Evolutionary conservation across 768 basidiomycete species (phyloP).

Genomic region (Boletus pseudo-olivaceus): DNA sequence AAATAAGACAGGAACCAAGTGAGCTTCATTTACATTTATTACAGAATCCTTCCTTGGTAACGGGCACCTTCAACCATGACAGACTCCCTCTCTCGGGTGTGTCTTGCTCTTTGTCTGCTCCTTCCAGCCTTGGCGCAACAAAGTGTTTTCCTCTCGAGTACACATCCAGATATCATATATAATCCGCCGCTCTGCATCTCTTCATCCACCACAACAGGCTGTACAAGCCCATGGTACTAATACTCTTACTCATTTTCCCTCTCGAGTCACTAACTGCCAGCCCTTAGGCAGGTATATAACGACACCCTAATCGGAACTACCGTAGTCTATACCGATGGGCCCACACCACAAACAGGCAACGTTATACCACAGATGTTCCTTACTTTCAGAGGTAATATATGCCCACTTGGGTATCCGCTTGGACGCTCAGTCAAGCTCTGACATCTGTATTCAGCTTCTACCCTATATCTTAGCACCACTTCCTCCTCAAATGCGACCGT

Average conservation of each 20-base stretch:
- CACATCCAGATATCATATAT: slow-evolving; percentile 25
- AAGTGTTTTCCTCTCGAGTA: slow-evolving; percentile 21
- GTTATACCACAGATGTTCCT: slow-evolving; percentile 58
- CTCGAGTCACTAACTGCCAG: background rate
- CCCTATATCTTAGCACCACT: slow-evolving; percentile 42
- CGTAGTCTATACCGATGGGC: slow-evolving; percentile 40
- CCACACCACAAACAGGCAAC: slow-evolving; percentile 37
- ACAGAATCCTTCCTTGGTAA: slow-evolving; percentile 8
- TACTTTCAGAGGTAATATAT: slow-evolving; percentile 48
- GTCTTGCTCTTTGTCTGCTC: slow-evolving; percentile 11
- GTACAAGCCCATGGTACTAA: slow-evolving; percentile 25
- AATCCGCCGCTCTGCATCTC: slow-evolving; percentile 23
- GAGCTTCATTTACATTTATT: background rate
- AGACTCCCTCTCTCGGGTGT: slow-evolving; percentile 18
- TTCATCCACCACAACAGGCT: slow-evolving; percentile 10
- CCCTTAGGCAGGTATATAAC: slow-evolving; percentile 22
- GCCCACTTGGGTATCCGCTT: too few species aligned
- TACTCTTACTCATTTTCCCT: background rate
- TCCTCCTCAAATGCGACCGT: slow-evolving; percentile 47
- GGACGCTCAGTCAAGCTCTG: background rate
- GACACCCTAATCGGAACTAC: slow-evolving; percentile 10
- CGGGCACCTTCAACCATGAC: slow-evolving; percentile 17
- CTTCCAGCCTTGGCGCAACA: slow-evolving; percentile 15
- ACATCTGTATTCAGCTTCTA: slow-evolving; percentile 34
- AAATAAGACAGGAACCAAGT: slow-evolving; percentile 9